Base-by-base conservation (phyloP, 352 stramenopile species). In the Phytophthora hybrid region DNA sequence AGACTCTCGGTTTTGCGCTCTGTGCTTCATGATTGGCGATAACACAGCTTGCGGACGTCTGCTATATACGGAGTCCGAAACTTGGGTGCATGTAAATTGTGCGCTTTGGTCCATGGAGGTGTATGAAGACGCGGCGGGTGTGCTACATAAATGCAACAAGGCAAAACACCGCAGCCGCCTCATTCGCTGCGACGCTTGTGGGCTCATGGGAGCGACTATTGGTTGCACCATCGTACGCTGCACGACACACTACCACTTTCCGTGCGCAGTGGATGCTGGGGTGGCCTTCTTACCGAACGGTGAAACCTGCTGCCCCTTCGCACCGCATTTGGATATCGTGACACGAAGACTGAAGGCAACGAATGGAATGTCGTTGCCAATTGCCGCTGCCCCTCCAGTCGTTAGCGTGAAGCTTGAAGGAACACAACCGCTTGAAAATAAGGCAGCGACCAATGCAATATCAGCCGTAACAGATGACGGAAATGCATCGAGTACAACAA, bases 31-130 rank as follows among this genome's bases (percentile, higher is more conserved):
- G 62, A 81, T 92, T 51, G 92, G 91, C 7, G 92, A 98, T 54
- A 81, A 87, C 51, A 69, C 80, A 32, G 66, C 81, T 11, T 94
- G 87, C 49, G 93, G 93, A 10, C 84, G 93, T 2, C 77, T 98
- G 26, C 60, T 98, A 6, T 95, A 94, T 69, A 85, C 89, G 0
- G 88, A 96, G 19, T 71, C 85, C 21, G 89, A 97, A 47, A 80
- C 91, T 29, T 99, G 92, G 91, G 88, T 98, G 5, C 96, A 99
- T 75, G 75, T 95, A 7, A 97, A 97, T 66, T 99, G 96, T 78
- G 93, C 90, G 2, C 60, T 98, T 16, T 99, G 94, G 94, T 98
- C 91, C 7, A 93, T 92, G 39, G 93, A 99, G 77, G 94, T 98
- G 23, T 98, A 86, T 58, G 95, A 98, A 74, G 87, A 90, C 63